Conservation (phyloP, 768 basidiomycete species). For the Lyophyllum semitale region DNA sequence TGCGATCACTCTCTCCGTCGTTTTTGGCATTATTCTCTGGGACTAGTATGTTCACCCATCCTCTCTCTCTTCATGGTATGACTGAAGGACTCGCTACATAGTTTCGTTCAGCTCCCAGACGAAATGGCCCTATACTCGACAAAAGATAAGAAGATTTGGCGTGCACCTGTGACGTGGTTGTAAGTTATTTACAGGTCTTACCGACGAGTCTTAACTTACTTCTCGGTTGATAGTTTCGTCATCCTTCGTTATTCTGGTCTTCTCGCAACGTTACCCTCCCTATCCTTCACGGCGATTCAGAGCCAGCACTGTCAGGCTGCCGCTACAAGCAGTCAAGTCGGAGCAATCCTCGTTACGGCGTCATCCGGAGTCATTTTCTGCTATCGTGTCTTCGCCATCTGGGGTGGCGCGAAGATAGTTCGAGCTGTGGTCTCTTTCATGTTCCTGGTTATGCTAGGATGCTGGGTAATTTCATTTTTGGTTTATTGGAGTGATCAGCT, state of each 20-base stretch:
- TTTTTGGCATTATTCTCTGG: too few relatives aligned
- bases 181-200: slow-evolving; percentile 14
- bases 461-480: too few relatives aligned
- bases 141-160: slow-evolving; percentile 15
- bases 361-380: slow-evolving; percentile 33
- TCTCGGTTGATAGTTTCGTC: not conserved
- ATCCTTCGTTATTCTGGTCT: slow-evolving; percentile 35
- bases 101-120: too few relatives aligned
- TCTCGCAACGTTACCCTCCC: slow-evolving; percentile 26
- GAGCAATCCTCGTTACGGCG: too few relatives aligned
- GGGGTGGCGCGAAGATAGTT: slow-evolving; percentile 24
- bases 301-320: too few relatives aligned
- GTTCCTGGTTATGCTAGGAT: slow-evolving; percentile 27
- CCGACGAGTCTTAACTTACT: not conserved
- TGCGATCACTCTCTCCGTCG: too few relatives aligned
- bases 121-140: slow-evolving; percentile 28
- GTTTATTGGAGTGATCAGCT: not conserved
- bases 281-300: slow-evolving; percentile 31
- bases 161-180: slow-evolving; percentile 32
- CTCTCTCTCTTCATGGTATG: too few relatives aligned
- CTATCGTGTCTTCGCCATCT: slow-evolving; percentile 33
- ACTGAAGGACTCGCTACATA: slow-evolving; percentile 4
- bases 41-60: too few relatives aligned
- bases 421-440: slow-evolving; percentile 22
- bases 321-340: too few relatives aligned